Evolutionary conservation across 2,329 filamentous ascomycete genomes (phyloP), one percentile per base, ranked within the genome.

Genomic region (Cyphellophora attinorum): DNA sequence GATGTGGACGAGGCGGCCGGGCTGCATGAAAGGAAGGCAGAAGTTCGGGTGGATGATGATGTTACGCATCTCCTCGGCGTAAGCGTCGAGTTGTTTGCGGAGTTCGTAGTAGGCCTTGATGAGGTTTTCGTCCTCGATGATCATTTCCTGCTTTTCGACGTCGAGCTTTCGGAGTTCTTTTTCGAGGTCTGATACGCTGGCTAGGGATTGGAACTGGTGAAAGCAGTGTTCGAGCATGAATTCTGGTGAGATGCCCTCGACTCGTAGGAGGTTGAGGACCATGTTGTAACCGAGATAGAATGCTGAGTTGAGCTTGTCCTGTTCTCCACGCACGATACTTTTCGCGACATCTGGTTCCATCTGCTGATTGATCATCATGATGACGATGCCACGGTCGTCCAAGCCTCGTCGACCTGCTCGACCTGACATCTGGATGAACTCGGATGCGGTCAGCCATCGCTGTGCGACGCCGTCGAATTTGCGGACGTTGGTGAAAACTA

Each of bases 221-320:
- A 98, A 98, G 55, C 91, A 98, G 48, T 82, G 76, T 64, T 96
- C 88, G n/a, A 98, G 68, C 91, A 98, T 98, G 54, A 85, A 96
- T 51, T 98, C 89, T 2, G 93, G 91, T 6, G 88, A 96, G 33
- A 98, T 93, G n/a, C 86, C 89, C 57, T 98, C 91, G n/a, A 98
- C 89, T 60, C 91, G 76, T 59, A 96, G 80, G 41, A 98, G 64
- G 54, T 98, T 98, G 38, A 98, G 70, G 53, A 98, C 85, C 91
- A 98, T 98, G 65, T 98, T 98, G 69, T 98, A 98, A 19, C 91
- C 88, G 11, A 98, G 72, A 56, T 98, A 85, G 62, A 98, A 98
- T 2, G 91, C 91, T 3, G 91, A 96, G 61, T 96, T 96, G 18
- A 98, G 77, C 48, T 88, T 86, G 59, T 98, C 93, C 58, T 98